Percentiles rank a stretch among this genome's conserved stretches.
These are phyloP conservation scores for Nakazawaea ambrosiae DNA, from an alignment of 805 yeast species.

Conservation along the genomic window DNA sequence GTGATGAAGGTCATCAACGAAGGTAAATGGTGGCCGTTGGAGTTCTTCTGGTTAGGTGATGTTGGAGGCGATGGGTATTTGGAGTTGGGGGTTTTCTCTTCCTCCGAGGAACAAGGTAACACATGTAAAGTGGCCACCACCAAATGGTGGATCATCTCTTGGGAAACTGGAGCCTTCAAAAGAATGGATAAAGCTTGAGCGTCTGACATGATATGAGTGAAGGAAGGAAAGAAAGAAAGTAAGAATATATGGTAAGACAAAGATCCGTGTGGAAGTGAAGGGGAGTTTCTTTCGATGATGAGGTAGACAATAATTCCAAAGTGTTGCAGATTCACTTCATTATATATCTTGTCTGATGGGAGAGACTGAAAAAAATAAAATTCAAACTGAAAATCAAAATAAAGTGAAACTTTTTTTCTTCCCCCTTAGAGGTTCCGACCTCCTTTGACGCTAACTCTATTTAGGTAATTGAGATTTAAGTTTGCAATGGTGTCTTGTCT, in stretches of 20 bases:
- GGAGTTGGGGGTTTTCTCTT: slow-evolving; percentile 20
- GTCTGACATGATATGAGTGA: slow-evolving; percentile 29
- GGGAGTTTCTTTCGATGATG: too few relatives aligned
- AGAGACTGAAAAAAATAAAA: too few relatives aligned
- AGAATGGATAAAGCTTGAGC: slow-evolving; percentile 52
- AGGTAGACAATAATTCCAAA: too few relatives aligned
- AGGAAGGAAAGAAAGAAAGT: background rate
- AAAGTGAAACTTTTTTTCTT: too few relatives aligned
- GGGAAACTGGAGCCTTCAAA: slow-evolving; percentile 61
- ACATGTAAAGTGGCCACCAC: slow-evolving; percentile 64
- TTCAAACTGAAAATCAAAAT: too few relatives aligned
- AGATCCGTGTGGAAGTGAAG: too few relatives aligned
- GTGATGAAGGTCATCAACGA: slow-evolving; percentile 71
- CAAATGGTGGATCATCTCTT: slow-evolving; percentile 65
- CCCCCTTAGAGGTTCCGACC: too few relatives aligned
- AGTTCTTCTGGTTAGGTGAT: slow-evolving; percentile 8
- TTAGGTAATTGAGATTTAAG: too few relatives aligned
- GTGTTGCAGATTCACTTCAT: too few relatives aligned
- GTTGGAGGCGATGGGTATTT: slow-evolving; percentile 18
- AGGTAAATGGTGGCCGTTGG: slow-evolving; percentile 41
- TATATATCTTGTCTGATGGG: too few relatives aligned
- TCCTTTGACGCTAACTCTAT: too few relatives aligned
- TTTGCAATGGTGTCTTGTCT: too few relatives aligned
- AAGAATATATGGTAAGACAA: background rate
- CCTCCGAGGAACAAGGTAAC: slow-evolving; percentile 47